These are phyloP conservation scores for Sutorius australiensis DNA, from an alignment of 768 basidiomycete genomes.

Conservation along the genomic window DNA sequence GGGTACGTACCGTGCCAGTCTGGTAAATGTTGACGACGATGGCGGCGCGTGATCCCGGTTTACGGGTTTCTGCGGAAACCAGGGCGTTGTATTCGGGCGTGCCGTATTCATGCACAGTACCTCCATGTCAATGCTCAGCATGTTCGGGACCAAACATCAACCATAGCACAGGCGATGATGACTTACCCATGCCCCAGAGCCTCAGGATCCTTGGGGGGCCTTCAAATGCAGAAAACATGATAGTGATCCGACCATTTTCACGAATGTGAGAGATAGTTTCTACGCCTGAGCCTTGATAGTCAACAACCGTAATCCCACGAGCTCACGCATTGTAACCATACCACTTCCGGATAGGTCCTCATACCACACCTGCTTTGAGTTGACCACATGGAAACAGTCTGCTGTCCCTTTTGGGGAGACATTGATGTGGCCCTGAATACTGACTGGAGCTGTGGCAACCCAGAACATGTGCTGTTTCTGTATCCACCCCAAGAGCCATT, in stretches of 20 bases:
- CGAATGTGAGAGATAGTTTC: constrained; percentile 61
- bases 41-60: constrained; percentile 55
- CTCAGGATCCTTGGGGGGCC: constrained; percentile 56
- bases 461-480: constrained; percentile 64
- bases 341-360: constrained; percentile 68
- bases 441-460: constrained; percentile 67
- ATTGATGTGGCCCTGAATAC: constrained; percentile 55
- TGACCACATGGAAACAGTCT: constrained; percentile 58
- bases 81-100: constrained; percentile 54
- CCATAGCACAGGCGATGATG: neutral
- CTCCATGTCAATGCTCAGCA: constrained; percentile 29
- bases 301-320: neutral
- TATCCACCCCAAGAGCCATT: constrained; percentile 55
- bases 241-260: constrained; percentile 60
- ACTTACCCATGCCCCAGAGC: constrained; percentile 52
- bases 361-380: constrained; percentile 60
- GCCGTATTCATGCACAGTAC: constrained; percentile 58
- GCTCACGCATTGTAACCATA: constrained; percentile 25
- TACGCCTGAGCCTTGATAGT: constrained; percentile 34
- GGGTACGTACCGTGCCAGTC: constrained; percentile 42
- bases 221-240: constrained; percentile 59
- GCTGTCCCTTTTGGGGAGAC: constrained; percentile 64
- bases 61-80: constrained; percentile 44
- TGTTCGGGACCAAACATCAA: neutral
- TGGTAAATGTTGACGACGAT: constrained; percentile 59